phyloP scores from a whole-genome alignment of 1,284 basidiomycete species.

The Somion occarium region DNA sequence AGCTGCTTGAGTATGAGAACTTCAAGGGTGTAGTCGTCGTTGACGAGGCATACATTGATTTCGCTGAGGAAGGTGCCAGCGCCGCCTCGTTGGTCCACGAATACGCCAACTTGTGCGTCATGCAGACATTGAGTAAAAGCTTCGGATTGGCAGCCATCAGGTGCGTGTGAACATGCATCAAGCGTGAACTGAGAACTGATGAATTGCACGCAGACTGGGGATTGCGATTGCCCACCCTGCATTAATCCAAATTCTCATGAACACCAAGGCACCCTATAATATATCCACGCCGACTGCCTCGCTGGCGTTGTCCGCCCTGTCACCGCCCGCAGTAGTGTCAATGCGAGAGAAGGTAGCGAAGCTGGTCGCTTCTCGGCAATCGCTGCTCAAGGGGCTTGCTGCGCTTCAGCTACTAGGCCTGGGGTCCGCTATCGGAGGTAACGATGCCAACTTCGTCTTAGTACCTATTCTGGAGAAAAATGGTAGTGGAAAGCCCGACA shows the following conservation, averaged over 20 bases:
- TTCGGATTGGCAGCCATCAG: constrained; percentile 95
- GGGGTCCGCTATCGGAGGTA: constrained; percentile 73
- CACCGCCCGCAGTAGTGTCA: constrained; percentile 52
- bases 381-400: constrained; percentile 48
- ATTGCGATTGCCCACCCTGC: constrained; percentile 88
- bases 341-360: constrained; percentile 68
- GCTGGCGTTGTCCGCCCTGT: constrained; percentile 73
- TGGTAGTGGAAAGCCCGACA: constrained; percentile 53
- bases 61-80: constrained; percentile 60
- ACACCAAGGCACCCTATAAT: constrained; percentile 98
- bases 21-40: constrained; percentile 93
- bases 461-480: constrained; percentile 66
- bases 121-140: constrained; percentile 95
- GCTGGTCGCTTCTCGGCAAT: constrained; percentile 56
- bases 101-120: constrained; percentile 88
- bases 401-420: constrained; percentile 50
- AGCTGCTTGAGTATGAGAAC: constrained; percentile 74
- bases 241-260: constrained; percentile 88
- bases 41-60: constrained; percentile 99
- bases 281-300: constrained; percentile 88
- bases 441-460: constrained; percentile 91
- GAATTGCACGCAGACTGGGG: constrained; percentile 58
- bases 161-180: constrained; percentile 36
- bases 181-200: neutral
- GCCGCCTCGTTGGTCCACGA: constrained; percentile 73